Conservation (phyloP, 371 early-diverging fungal species). For the Apophysomyces sp. region DNA sequence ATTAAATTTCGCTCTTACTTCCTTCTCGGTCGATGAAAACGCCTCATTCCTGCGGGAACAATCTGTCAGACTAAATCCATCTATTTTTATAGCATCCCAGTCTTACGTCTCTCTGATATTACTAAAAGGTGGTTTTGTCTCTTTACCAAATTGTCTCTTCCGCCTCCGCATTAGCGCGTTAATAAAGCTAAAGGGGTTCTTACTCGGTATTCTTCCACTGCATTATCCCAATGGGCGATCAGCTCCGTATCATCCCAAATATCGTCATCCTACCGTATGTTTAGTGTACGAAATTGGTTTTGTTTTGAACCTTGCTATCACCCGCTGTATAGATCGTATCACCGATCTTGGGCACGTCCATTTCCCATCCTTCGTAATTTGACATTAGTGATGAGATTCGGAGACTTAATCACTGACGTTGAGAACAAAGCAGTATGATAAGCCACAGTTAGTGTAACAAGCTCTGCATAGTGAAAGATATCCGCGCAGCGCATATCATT, state of each 20-base stretch:
- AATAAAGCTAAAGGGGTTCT: background rate
- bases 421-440: too few relatives aligned
- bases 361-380: too few relatives aligned
- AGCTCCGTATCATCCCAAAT: conserved; percentile 63
- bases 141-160: background rate
- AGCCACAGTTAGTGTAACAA: too few relatives aligned
- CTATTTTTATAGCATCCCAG: background rate
- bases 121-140: conserved; percentile 2
- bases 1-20: background rate
- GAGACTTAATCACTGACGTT: too few relatives aligned
- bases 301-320: background rate
- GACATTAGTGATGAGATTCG: too few relatives aligned
- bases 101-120: background rate
- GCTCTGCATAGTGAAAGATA: too few relatives aligned
- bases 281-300: background rate
- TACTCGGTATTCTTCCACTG: conserved; percentile 47
- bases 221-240: conserved; percentile 62
- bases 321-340: conserved; percentile 10
- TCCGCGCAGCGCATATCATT: too few relatives aligned
- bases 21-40: background rate
- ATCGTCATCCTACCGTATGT: conserved; percentile 24
- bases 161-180: background rate
- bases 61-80: background rate
- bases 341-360: conserved; percentile 8
- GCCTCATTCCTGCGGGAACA: background rate